These are phyloP conservation scores for Madurella mycetomatis DNA, from an alignment of 2,329 filamentous ascomycete genomes.

Conservation along the genomic window DNA sequence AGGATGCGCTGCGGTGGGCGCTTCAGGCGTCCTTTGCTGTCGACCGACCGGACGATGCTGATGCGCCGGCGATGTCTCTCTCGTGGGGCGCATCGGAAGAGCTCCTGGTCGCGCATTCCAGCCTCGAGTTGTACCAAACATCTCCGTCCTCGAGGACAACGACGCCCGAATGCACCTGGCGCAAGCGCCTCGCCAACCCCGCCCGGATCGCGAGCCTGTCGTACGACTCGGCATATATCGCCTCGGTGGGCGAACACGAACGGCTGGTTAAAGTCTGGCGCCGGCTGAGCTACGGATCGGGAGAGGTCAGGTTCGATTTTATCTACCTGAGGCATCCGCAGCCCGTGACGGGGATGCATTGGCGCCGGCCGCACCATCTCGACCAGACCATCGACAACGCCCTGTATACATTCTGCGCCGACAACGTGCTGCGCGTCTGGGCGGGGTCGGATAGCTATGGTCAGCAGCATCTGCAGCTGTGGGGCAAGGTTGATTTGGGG, in stretches of 20 bases:
- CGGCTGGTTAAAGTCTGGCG: slow-evolving; percentile 90
- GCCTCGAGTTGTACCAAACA: slow-evolving; percentile 63
- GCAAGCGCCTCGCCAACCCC: slow-evolving; percentile 65
- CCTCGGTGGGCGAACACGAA: slow-evolving; percentile 73
- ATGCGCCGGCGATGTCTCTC: slow-evolving; percentile 41
- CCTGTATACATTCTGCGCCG: slow-evolving; percentile 81
- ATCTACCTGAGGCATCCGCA: slow-evolving; percentile 83
- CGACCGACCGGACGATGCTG: slow-evolving; percentile 20
- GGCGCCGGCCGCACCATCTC: slow-evolving; percentile 72
- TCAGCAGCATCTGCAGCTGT: slow-evolving; percentile 69
- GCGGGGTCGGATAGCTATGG: slow-evolving; percentile 68
- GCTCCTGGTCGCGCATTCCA: slow-evolving; percentile 69
- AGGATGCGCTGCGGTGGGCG: slow-evolving; percentile 62
- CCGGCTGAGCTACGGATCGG: slow-evolving; percentile 74
- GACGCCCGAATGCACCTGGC: slow-evolving; percentile 62
- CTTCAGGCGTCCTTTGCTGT: slow-evolving; percentile 58
- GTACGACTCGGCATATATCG: slow-evolving; percentile 82
- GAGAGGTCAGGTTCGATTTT: slow-evolving; percentile 84
- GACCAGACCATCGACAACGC: slow-evolving; percentile 82
- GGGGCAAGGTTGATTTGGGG: slow-evolving; percentile 73
- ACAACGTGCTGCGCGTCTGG: slow-evolving; percentile 80
- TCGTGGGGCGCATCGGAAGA: slow-evolving; percentile 89
- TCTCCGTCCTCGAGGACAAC: slow-evolving; percentile 30
- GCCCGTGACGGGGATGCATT: slow-evolving; percentile 76
- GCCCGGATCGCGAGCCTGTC: slow-evolving; percentile 74